Evolutionary conservation across 2,329 filamentous ascomycete genomes (phyloP).

Genomic region (Pyrenophora graminea): DNA sequence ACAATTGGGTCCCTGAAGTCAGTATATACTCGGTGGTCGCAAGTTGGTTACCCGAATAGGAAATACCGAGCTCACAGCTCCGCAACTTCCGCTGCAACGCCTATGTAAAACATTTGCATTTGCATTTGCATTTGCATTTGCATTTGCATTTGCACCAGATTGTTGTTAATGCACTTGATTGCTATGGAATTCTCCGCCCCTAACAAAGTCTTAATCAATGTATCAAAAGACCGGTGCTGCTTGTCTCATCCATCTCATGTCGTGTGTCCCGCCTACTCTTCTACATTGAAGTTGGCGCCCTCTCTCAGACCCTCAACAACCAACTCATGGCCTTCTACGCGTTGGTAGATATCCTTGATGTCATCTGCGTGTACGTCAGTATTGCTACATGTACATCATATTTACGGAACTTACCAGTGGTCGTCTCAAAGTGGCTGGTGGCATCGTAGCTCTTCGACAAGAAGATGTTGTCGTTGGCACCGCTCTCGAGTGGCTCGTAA

Average conservation of each 20-base stretch:
- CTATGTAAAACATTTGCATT: not conserved
- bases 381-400: not conserved
- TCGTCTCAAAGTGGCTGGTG: slow-evolving; percentile 96
- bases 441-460: slow-evolving; percentile 99
- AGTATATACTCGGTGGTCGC: not conserved
- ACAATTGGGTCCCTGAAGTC: too few species aligned
- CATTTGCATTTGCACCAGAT: not conserved
- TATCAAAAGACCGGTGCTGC: slow-evolving; percentile 18
- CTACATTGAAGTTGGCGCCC: slow-evolving; percentile 71
- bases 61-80: slow-evolving; percentile 18
- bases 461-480: slow-evolving; percentile 87
- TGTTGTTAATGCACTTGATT: slow-evolving; percentile 13
- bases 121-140: not conserved
- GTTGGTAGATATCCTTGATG: slow-evolving; percentile 88
- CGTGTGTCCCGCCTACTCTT: slow-evolving; percentile 44
- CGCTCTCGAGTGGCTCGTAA: slow-evolving; percentile 86
- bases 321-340: slow-evolving; percentile 81
- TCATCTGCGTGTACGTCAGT: slow-evolving; percentile 67
- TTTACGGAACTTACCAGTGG: slow-evolving; percentile 57
- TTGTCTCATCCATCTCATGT: slow-evolving; percentile 7
- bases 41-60: slow-evolving; percentile 8
- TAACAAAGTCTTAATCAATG: slow-evolving; percentile 5
- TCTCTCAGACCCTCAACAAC: slow-evolving; percentile 86
- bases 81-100: slow-evolving; percentile 6
- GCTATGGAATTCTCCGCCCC: slow-evolving; percentile 8